Percentiles rank a stretch among this genome's conserved stretches.
phyloP scores from a whole-genome alignment of 208 protist species.

The Trypanosoma mega region DNA sequence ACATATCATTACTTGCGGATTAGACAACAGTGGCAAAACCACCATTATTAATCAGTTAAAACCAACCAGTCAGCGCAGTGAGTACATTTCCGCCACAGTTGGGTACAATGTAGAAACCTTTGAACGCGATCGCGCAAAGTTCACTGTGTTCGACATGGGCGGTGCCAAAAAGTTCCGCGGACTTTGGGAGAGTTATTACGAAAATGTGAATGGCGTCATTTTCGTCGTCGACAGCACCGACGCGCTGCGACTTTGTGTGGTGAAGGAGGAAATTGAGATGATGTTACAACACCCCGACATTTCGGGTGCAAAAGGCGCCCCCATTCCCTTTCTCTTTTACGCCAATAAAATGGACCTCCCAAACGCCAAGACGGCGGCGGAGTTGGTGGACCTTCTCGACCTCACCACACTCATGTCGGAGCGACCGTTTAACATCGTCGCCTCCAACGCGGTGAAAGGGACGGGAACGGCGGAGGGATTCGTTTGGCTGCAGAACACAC shows the following conservation, averaged over 20 bases:
- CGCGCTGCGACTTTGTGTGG: slow-evolving; percentile 77
- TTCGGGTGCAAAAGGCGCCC: no score
- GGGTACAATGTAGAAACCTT: slow-evolving; percentile 93
- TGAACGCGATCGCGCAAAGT: slow-evolving; percentile 92
- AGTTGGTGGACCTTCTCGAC: slow-evolving; percentile 80
- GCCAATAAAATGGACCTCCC: slow-evolving; percentile 93
- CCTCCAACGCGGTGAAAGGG: slow-evolving; percentile 71
- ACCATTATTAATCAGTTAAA: slow-evolving; percentile 98
- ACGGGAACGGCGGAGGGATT: slow-evolving; percentile 71
- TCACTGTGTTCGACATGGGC: slow-evolving; percentile 98
- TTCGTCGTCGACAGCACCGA: slow-evolving; percentile 95
- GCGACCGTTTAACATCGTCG: slow-evolving; percentile 83
- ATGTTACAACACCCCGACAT: slow-evolving; percentile 75
- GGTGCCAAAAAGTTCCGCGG: slow-evolving; percentile 97
- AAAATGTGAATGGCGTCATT: slow-evolving; percentile 92
- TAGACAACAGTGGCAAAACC: slow-evolving; percentile 96
- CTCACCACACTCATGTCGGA: slow-evolving; percentile 64
- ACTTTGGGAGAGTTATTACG: slow-evolving; percentile 97
- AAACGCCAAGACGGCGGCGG: slow-evolving; percentile 69
- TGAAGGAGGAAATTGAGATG: slow-evolving; percentile 81
- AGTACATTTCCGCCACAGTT: slow-evolving; percentile 96
- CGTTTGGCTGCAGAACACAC: slow-evolving; percentile 56
- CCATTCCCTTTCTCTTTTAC: slow-evolving; percentile 85
- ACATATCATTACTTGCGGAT: slow-evolving; percentile 80
- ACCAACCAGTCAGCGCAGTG: slow-evolving; percentile 88